phyloP scores from a whole-genome alignment of 2,329 filamentous ascomycete genomes.

The Coleophoma cylindrospora region DNA sequence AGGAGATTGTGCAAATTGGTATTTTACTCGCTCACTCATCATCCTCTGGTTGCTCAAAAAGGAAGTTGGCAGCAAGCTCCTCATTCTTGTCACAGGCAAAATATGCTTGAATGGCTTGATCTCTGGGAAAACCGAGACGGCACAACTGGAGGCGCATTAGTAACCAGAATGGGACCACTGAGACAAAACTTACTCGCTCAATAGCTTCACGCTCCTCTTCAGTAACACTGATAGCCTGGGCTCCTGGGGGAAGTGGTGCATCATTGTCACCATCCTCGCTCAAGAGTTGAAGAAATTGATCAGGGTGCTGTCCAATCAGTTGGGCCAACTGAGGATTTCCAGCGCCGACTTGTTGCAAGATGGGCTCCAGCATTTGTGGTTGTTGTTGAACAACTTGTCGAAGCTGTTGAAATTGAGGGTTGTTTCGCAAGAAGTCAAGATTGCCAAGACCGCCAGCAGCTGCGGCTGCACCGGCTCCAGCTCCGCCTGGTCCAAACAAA shows the following conservation, averaged over 20 bases:
- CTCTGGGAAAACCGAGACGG: slow-evolving; percentile 86
- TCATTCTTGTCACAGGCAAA: slow-evolving; percentile 99
- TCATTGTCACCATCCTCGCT: slow-evolving; percentile 86
- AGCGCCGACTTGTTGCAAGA: slow-evolving; percentile 89
- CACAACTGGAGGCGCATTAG: slow-evolving; percentile 58
- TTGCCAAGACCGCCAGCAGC: slow-evolving; percentile 59
- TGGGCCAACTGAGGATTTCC: slow-evolving; percentile 93
- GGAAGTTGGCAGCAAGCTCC: slow-evolving; percentile 94
- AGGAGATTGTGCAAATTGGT: not conserved
- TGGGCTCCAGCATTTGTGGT: slow-evolving; percentile 97
- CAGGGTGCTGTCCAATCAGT: slow-evolving; percentile 85
- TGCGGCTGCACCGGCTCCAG: slow-evolving; percentile 36
- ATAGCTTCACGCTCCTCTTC: slow-evolving; percentile 97
- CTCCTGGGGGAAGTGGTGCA: slow-evolving; percentile 78
- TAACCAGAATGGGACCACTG: not conserved
- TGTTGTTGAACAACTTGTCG: slow-evolving; percentile 96
- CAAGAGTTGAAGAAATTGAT: slow-evolving; percentile 86
- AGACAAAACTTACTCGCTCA: slow-evolving; percentile 68
- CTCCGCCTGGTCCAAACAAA: slow-evolving; percentile 44
- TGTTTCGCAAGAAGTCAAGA: slow-evolving; percentile 89
- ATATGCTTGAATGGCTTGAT: slow-evolving; percentile 94
- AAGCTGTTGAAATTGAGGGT: slow-evolving; percentile 96
- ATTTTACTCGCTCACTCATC: slow-evolving; percentile 49
- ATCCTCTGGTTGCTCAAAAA: slow-evolving; percentile 95
- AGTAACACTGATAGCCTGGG: slow-evolving; percentile 85